A percentile compares a stretch with the other conserved stretches of the same genome.
These are phyloP conservation scores for Letharia columbiana DNA, from an alignment of 495 filamentous ascomycete genomes.

Conservation along the genomic window DNA sequence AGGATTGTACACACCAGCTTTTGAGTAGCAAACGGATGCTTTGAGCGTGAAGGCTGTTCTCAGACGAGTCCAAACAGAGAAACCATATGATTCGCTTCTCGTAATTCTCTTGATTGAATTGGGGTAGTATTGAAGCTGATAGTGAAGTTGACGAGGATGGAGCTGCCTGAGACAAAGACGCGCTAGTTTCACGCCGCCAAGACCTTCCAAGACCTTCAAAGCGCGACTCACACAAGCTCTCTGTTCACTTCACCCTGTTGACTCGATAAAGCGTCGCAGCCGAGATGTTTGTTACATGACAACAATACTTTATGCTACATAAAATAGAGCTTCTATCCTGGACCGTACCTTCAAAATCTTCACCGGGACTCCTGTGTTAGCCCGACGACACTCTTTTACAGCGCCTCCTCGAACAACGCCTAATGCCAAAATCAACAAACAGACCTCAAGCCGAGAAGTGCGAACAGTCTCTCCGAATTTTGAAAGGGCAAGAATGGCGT, in stretches of 20 bases:
- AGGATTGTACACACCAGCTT: neutral
- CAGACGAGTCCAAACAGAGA: no score
- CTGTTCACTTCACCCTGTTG: neutral
- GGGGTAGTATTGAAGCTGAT: neutral
- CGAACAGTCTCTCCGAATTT: conserved; percentile 35
- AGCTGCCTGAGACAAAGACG: conserved; percentile 18
- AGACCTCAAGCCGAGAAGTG: conserved; percentile 15
- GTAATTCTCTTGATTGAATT: neutral
- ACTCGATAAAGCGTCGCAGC: neutral
- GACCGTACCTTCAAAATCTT: conserved; percentile 21
- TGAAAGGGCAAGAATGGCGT: conserved; percentile 56
- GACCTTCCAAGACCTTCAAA: conserved; percentile 7
- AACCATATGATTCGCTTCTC: neutral
- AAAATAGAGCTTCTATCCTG: conserved; percentile 9
- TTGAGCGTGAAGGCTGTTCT: neutral
- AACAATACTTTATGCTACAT: neutral
- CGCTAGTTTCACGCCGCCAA: conserved; percentile 12
- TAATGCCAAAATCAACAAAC: conserved; percentile 6
- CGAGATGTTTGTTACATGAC: neutral
- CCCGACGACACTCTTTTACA: conserved; percentile 25
- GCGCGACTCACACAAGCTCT: neutral
- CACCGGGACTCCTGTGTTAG: conserved; percentile 18
- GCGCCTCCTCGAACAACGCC: conserved; percentile 16
- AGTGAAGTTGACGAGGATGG: conserved; percentile 18
- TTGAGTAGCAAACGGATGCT: neutral